These are phyloP conservation scores for Penicillium sp. DNA, from an alignment of 2,329 filamentous ascomycete genomes.

Conservation along the genomic window DNA sequence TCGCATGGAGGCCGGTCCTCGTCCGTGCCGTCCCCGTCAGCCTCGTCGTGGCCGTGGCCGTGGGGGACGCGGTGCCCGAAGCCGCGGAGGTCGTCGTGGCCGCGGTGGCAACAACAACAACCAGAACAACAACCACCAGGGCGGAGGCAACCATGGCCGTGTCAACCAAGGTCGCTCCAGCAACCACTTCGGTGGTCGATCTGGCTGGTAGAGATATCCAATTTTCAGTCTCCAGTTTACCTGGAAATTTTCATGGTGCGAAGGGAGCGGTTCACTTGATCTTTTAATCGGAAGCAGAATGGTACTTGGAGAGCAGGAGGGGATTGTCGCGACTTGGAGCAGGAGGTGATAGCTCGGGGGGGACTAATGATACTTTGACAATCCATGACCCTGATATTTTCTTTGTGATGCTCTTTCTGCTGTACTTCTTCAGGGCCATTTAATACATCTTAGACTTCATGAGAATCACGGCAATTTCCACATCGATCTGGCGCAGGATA, in stretches of 20 bases:
- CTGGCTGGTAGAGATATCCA: not conserved
- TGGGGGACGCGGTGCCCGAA: conserved; percentile 21
- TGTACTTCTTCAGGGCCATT: not conserved
- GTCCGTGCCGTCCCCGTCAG: conserved; percentile 30
- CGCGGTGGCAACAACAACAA: conserved; percentile 21
- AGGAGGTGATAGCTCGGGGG: no score
- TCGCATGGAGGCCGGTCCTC: conserved; percentile 61
- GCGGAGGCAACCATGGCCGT: no score
- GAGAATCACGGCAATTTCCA: not conserved
- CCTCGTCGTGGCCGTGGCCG: conserved; percentile 16
- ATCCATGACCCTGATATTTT: not conserved
- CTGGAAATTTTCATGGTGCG: not conserved
- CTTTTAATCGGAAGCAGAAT: no score
- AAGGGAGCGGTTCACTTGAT: not conserved
- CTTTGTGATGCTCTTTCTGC: not conserved
- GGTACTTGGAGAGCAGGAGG: no score
- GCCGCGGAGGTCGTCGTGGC: conserved; percentile 9
- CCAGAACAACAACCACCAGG: not conserved
- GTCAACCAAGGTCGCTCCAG: no score
- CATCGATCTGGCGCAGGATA: not conserved
- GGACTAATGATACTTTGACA: no score
- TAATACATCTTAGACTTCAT: not conserved
- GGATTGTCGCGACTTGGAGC: no score
- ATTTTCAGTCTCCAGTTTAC: no score
- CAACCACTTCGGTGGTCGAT: no score